Evolutionary conservation across 192 early-diverging fungal species (phyloP), one percentile per base, ranked within the genome.

Genomic region (Linnemannia hyalina): DNA sequence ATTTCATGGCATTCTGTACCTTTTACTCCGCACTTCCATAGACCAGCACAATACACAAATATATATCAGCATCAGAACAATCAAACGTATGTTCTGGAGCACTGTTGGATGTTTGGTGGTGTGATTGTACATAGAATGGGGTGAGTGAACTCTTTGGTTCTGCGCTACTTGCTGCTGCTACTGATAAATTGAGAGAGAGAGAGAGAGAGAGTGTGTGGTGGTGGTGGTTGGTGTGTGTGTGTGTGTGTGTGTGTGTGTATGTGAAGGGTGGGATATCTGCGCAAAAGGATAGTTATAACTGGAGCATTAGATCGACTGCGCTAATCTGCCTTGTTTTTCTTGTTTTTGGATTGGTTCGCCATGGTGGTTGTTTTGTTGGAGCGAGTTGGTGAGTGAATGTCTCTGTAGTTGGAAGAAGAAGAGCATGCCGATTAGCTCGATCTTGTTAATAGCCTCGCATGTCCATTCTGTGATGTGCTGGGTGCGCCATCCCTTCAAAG

Each of bases 401-500:
- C 3, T 7, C 23, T 3, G 22, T 23, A 23, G 23, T 46, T n/a
- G 44, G 18, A 52, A 22, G 49, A 18, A 49, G 47, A 22, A 16
- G 3, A 52, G 2, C 70, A 46, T 15, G 18, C 5, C 49, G 16
- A 36, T 13, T 11, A 1, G 26, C 9, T 3, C 5, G 49, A 54
- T 52, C 49, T 36, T 1, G 26, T 52, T 65, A 65, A 65, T 32
- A 65, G 60, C 26, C 11, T 6, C 29, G 60, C 60, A 65, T 65
- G 11, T 73, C 71, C 38, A 73, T 46, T 29, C 40, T 26, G 13
- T 26, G n/a, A 9, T 46, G 26, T 26, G 26, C 9, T 49, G 41
- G 23, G 26, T 32, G 26, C 4, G 40, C 26, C 11, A 32, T 68
- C 4, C 44, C 65, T 9, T 68, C 63, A 78, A 97, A 96, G 88